These are phyloP conservation scores for Raphanus hybrid DNA, from an alignment of 441 rosid genomes.

Conservation along the genomic window DNA sequence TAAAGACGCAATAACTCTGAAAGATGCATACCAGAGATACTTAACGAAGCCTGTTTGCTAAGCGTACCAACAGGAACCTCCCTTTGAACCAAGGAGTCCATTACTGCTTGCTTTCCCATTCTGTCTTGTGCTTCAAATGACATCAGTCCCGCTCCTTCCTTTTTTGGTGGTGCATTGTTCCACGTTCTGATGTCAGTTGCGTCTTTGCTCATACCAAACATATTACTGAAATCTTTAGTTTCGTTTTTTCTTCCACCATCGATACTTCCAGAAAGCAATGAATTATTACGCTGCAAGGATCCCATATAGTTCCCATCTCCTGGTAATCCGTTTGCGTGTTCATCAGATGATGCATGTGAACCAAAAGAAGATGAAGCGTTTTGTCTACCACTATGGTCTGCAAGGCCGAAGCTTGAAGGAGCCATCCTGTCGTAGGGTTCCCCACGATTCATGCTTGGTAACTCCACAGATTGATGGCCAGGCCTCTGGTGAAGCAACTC, in stretches of 20 bases:
- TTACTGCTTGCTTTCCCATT: conserved; percentile 44
- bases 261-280: conserved; percentile 38
- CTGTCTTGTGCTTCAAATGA: conserved; percentile 54
- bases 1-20: background rate
- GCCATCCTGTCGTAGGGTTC: conserved; percentile 46
- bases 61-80: conserved; percentile 36
- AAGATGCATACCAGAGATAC: conserved; percentile 46
- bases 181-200: conserved; percentile 42
- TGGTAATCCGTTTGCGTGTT: conserved; percentile 47
- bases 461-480: conserved; percentile 43
- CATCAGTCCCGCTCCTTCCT: conserved; percentile 46
- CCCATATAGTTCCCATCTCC: conserved; percentile 45
- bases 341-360: conserved; percentile 50
- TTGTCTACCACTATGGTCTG: conserved; percentile 50
- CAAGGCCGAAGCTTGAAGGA: conserved; percentile 42
- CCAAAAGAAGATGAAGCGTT: conserved; percentile 53
- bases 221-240: conserved; percentile 36
- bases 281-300: conserved; percentile 44
- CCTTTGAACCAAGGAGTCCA: conserved; percentile 40
- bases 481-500: conserved; percentile 62
- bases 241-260: conserved; percentile 46
- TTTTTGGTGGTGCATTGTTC: conserved; percentile 39
- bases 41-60: conserved; percentile 56
- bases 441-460: conserved; percentile 43
- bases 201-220: conserved; percentile 46